Base-by-base conservation (phyloP, 192 early-diverging fungal genomes). In the Obelidium mucronatum region DNA sequence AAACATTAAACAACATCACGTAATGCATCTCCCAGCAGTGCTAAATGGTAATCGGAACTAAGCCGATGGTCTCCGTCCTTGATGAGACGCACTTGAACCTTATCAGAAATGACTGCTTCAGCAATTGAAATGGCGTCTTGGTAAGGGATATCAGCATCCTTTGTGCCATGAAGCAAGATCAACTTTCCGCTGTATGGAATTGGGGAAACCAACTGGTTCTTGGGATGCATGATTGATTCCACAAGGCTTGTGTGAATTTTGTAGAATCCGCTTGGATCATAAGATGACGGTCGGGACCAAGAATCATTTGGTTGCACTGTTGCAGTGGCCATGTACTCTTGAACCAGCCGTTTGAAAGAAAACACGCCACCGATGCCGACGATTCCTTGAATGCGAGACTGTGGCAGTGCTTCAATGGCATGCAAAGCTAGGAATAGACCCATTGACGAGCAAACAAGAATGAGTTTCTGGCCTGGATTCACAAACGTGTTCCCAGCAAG, bases 41-140 rank as follows among this genome's bases (percentile, higher is more conserved):
- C 56, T 22, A 66, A 37, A 19, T 37, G 11, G 2, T 66, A 15
- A 2, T 66, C 63, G 11, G 11, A 15, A 26, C 40, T 51, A 22
- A 68, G 26, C 30, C 67, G 40, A 31, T 68, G 67, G 34, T 68
- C 67, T 24, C 67, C 67, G 19, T 52, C 51, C 34, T 68, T 68
- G 22, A 68, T 15, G 15, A 68, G 31, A 39, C 35, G 22, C 24
- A 68, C 67, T 24, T 52, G 11, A 28, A 68, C 67, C 44, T 36
- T 15, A 19, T 44, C 17, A 40, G 17, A 37, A 11, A 1, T 39
- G 15, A 66, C 26, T 19, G n/a, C n/a, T 40, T 66, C 36, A 0
- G 67, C 39, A 17, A 30, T 30, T 19, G 6, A 13, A 26, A 68
- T 26, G 24, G 67, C 67, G 11, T 24, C 44, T 26, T 52, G 6